Evolutionary conservation across 139 green algal genomes (phyloP).

Genomic region (Micromonas commoda): DNA sequence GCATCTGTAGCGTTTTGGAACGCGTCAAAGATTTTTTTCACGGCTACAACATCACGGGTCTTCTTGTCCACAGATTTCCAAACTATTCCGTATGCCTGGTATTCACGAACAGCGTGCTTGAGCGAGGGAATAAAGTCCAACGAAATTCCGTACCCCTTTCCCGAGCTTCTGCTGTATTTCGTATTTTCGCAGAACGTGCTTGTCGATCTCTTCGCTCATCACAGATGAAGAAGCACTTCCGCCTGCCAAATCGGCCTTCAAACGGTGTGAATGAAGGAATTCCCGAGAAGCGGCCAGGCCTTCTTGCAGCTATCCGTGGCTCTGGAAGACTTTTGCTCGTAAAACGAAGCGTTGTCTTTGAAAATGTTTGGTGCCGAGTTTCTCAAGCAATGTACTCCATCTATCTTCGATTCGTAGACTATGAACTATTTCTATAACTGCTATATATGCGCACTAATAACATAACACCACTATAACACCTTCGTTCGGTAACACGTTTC

Average conservation of each 20-base stretch:
- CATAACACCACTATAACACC: too few relatives aligned
- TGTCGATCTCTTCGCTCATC: slow-evolving; percentile 91
- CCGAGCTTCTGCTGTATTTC: slow-evolving; percentile 87
- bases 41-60: slow-evolving; percentile 66
- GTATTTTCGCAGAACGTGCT: slow-evolving; percentile 87
- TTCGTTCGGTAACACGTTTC: too few relatives aligned
- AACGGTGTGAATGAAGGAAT: neutral
- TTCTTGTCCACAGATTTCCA: slow-evolving; percentile 91
- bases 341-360: too few relatives aligned
- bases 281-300: neutral
- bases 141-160: slow-evolving; percentile 70
- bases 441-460: too few relatives aligned
- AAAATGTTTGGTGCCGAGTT: too few relatives aligned
- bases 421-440: too few relatives aligned
- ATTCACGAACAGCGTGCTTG: neutral
- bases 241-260: neutral
- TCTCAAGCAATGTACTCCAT: too few relatives aligned
- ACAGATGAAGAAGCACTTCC: neutral
- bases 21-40: slow-evolving; percentile 99
- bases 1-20: slow-evolving; percentile 97
- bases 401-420: too few relatives aligned
- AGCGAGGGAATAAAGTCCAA: neutral
- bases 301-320: too few relatives aligned
- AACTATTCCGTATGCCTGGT: slow-evolving; percentile 90
- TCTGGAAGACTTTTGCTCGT: too few relatives aligned